Evolutionary conservation across 108 stramenopile genomes (phyloP), one percentile per base, ranked within the genome.

Genomic region (Aurantiochytrium sp.): DNA sequence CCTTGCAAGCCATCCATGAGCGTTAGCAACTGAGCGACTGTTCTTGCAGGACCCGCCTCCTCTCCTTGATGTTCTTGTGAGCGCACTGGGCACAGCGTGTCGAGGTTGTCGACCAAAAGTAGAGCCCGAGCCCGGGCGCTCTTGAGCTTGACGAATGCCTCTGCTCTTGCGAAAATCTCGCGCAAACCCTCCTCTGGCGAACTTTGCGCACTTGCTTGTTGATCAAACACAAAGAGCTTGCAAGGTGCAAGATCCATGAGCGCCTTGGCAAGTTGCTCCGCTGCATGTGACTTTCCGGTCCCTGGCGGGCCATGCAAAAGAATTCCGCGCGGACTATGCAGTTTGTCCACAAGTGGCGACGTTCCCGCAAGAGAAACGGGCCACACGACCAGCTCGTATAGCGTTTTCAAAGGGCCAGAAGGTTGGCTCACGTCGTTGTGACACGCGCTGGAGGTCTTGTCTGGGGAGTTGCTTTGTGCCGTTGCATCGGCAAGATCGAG

Each of bases 31-130:
- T 99, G 98, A 5, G 96, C 96, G 5, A 99, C 98, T 89, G 99
- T 97, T 44, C 99, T 96, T 92, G 76, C 76, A 12, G 76, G n/a
- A 21, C 51, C 49, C 6, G 45, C 76, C 10, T 47, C 35, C 16
- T 23, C 28, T 19, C 28, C 23, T 23, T 35, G 35, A 35, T 72
- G 18, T 59, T 59, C 64, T 69, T 69, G 64, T 18, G 64, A 16
- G 51, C 76, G 76, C 16, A 47, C 49, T 6, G 76, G 76, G 1
- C 76, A 83, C 76, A 99, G 97, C 60, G 98, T 97, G 93, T 98
- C 98, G 91, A 98, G 96, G 91, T 98, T 97, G 89, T 99, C 98
- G 96, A 99, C 97, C 89, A 99, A 98, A 89, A 99, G 97, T 88
- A 99, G 97, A 88, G 97, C 98, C 43, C 97, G 97, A 92, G 95